Evolutionary conservation across 2,329 filamentous ascomycete genomes (phyloP).

Genomic region (Didymella segeticola): DNA sequence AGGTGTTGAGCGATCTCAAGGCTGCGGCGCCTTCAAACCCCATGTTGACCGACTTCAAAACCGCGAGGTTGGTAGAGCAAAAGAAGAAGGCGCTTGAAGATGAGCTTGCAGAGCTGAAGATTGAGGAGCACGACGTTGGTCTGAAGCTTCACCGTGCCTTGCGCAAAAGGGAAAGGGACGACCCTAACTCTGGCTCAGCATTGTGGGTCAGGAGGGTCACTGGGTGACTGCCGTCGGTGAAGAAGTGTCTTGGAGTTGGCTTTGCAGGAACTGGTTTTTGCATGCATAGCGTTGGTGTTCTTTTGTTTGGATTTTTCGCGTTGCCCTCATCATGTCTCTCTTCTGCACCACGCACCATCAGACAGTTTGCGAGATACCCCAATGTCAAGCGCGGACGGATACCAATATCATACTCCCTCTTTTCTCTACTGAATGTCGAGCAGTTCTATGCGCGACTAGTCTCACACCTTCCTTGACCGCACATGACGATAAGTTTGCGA

Average conservation of each 20-base stretch:
- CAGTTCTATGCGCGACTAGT: too few species aligned
- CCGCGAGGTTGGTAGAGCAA: slow-evolving; percentile 42
- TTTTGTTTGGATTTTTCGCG: neutral
- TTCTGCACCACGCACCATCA: neutral
- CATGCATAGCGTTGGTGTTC: slow-evolving; percentile 13
- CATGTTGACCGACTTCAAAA: slow-evolving; percentile 46
- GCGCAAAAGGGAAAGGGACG: slow-evolving; percentile 48
- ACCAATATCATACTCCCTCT: slow-evolving; percentile 5
- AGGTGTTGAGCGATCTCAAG: slow-evolving; percentile 45
- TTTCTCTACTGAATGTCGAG: too few species aligned
- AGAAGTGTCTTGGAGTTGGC: neutral
- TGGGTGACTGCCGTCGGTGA: slow-evolving; percentile 5
- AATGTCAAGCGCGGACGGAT: neutral
- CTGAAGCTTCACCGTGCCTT: slow-evolving; percentile 50
- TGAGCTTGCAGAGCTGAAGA: slow-evolving; percentile 48
- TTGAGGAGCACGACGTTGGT: slow-evolving; percentile 50
- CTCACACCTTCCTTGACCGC: too few species aligned
- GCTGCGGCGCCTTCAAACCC: slow-evolving; percentile 47
- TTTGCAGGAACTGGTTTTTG: neutral
- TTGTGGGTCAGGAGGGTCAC: slow-evolving; percentile 51
- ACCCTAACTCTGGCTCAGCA: slow-evolving; percentile 42
- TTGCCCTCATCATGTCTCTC: neutral
- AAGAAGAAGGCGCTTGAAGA: slow-evolving; percentile 45
- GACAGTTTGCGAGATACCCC: slow-evolving; percentile 15
- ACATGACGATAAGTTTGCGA: too few species aligned